Base-by-base conservation (phyloP, 768 basidiomycete species). In the Boletus speciosus region DNA sequence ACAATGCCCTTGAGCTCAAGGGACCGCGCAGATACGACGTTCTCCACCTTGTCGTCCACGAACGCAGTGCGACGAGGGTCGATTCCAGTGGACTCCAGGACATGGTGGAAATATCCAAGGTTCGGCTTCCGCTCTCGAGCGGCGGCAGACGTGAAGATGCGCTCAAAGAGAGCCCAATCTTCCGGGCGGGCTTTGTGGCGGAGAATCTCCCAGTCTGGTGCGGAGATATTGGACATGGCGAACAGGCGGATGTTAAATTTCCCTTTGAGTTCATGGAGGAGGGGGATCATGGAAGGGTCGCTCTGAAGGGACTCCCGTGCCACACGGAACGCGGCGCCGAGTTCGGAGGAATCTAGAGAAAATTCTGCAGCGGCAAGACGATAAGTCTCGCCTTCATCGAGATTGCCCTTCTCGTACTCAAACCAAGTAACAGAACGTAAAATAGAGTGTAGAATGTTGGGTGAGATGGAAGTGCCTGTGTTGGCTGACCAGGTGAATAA, bases 31-130 rank as follows among this genome's bases (percentile, higher is more conserved):
- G 60, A 56, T 6, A 64, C 47, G 5, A 64, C 52, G 8, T 64
- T 64, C 51, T 64, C 63, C 46, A 62, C 11, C 48, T 54, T 64
- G 25, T 64, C 63, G 10, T 64, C 63, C n/a, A 64, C 63, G 15
- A 66, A 64, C 3, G 50, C 60, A 10, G 63, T 66, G 1, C 63
- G 60, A 37, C 15, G 47, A 7, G 63, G 57, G 15, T 65, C 55
- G 4, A 62, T 49, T 19, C 60, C 60, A 3, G 60, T 59, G 5
- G 39, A 58, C 34, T 58, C 46, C 4, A 62, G 52, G 5, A 59
- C 62, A 1, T 59, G 60, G 10, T 48, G 52, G 6, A 59, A 64
- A 32, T 37, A 62, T 16, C 63, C 60, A 4, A 64, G 57, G 37
- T 62, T 59, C 2, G 63, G 63, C 25, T 64, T 62, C 39, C 60